Evolutionary conservation across 2,329 filamentous ascomycete species (phyloP).

Genomic region (Monilinia fructicola): DNA sequence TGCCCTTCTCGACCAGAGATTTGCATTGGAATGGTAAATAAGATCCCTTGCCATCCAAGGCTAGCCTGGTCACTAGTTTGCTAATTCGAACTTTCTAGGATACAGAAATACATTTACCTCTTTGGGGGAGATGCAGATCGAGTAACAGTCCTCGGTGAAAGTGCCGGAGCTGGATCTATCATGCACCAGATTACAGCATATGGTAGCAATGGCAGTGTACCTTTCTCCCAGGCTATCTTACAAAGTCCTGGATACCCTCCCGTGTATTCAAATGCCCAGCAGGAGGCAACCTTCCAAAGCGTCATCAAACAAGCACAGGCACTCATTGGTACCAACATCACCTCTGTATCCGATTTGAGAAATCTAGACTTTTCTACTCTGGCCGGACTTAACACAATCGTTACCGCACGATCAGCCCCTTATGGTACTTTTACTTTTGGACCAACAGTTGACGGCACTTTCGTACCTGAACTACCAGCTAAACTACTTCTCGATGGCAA

Average conservation of each 20-base stretch:
- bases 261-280: conserved; percentile 8
- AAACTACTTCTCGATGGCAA: conserved; percentile 46
- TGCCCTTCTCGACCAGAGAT: conserved; percentile 53
- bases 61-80: background rate
- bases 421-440: conserved; percentile 47
- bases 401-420: conserved; percentile 29
- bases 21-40: conserved; percentile 52
- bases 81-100: conserved; percentile 36
- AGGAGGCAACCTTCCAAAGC: conserved; percentile 24
- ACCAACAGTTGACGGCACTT: conserved; percentile 50
- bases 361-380: conserved; percentile 23
- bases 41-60: background rate
- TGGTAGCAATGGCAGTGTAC: conserved; percentile 42
- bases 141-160: conserved; percentile 53
- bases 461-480: conserved; percentile 48
- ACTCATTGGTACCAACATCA: conserved; percentile 22
- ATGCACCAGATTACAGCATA: conserved; percentile 56
- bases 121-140: conserved; percentile 55
- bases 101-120: conserved; percentile 52
- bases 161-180: conserved; percentile 53
- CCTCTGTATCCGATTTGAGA: conserved; percentile 21
- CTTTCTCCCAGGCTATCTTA: conserved; percentile 46
- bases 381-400: conserved; percentile 28
- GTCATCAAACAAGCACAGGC: conserved; percentile 27
- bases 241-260: conserved; percentile 37